Evolutionary conservation across 495 filamentous ascomycete species (phyloP), one percentile per base, ranked within the genome.

Genomic region (Hypomontagnella monticulosa): DNA sequence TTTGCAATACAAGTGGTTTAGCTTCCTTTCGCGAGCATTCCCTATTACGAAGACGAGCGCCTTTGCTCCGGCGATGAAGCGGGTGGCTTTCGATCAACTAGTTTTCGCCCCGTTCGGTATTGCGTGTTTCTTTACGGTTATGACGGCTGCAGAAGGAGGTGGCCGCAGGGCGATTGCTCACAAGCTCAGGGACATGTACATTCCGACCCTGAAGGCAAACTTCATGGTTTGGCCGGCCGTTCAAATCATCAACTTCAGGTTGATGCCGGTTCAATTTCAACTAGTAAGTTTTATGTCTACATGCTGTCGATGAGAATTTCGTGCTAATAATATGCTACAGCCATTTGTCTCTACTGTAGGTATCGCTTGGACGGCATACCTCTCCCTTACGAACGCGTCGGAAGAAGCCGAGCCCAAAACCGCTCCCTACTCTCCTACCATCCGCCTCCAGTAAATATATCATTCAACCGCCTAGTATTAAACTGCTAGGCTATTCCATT

Each of bases 351-450:
- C 93, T 3, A 94, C 91, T 20, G 80, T 99, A 56, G 96, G 96
- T 83, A 97, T 99, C 67, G 93, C 93, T 44, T 99, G 96, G 96
- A 99, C 96, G n/a, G 93, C 93, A 18, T 99, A 97, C 74, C 86
- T 99, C 20, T 97, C 93, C 0, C 84, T 99, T 4, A 95, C 91
- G 54, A 99, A 98, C 74, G 90, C 93, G 20, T 79, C 93, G 0
- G 93, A 94, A 49, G 89, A 96, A 23, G 77, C 62, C 32, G 56
- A 64, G 50, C 55, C 61, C 19, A 76, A 76, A 33, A 16, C 66
- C 11, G 66, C 66, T 3, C 66, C 71, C 6, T 68, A 73, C 42
- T 70, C 69, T 40, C 69, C 73, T 10, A 68, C 57, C 27, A 73
- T 73, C 50, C 73, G 71, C 6, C 66, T 75, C 3, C 59, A 73